A percentile compares a stretch with the other conserved stretches of the same genome.
Conservation (phyloP, 2,329 filamentous ascomycete species). For the Fusarium zealandicum region DNA sequence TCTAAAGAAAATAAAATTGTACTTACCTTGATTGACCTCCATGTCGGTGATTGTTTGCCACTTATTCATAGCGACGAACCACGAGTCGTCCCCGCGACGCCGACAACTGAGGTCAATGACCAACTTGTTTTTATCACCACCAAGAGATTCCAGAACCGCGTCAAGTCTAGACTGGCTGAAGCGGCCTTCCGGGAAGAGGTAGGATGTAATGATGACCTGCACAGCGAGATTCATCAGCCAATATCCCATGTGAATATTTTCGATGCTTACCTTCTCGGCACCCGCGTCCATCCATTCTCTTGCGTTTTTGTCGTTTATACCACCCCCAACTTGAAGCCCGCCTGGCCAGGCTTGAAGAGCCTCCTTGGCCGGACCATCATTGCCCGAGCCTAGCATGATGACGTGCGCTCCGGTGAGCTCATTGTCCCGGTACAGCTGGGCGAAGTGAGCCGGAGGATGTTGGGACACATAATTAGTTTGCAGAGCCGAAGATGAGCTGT, state of each 20-base stretch:
- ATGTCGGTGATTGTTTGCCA: conserved; percentile 99
- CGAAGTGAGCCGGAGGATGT: conserved; percentile 82
- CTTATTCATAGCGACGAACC: conserved; percentile 99
- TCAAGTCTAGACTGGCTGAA: conserved; percentile 83
- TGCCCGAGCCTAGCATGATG: conserved; percentile 93
- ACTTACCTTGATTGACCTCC: conserved; percentile 82
- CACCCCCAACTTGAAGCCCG: conserved; percentile 90
- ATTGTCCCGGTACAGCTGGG: conserved; percentile 79
- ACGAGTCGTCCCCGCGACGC: conserved; percentile 71
- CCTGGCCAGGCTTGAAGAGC: conserved; percentile 80
- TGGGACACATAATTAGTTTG: conserved; percentile 93
- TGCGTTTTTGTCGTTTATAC: conserved; percentile 87
- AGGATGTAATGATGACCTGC: conserved; percentile 97
- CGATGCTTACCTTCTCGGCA: conserved; percentile 77
- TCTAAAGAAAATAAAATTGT: not conserved
- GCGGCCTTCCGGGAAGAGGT: conserved; percentile 82
- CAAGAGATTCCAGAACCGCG: conserved; percentile 75
- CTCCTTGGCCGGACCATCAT: conserved; percentile 79
- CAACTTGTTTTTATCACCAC: conserved; percentile 77
- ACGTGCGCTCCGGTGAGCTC: conserved; percentile 83
- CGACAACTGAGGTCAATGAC: conserved; percentile 96
- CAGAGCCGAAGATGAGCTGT: conserved; percentile 68
- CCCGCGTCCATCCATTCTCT: conserved; percentile 84
- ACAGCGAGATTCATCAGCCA: conserved; percentile 13
- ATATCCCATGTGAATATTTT: not conserved